phyloP scores from a whole-genome alignment of 106 monocot genomes.

The Allium sativum region DNA sequence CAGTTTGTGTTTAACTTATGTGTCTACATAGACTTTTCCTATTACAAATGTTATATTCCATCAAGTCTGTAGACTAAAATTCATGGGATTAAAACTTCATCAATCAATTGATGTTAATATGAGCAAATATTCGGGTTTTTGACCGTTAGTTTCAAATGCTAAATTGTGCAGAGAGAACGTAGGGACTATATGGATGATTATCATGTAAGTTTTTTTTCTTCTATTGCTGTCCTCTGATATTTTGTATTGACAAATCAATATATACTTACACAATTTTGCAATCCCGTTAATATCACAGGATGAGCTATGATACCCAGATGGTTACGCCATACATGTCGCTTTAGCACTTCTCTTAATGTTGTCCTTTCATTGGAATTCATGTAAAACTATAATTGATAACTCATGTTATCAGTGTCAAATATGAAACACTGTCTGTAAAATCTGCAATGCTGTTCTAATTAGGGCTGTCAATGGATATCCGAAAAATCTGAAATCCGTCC shows the following conservation, averaged over 20 bases:
- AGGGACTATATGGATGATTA: slow-evolving; percentile 54
- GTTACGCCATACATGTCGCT: not conserved
- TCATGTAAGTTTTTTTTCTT: slow-evolving; percentile 47
- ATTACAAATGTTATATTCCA: too few relatives aligned
- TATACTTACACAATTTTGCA: not conserved
- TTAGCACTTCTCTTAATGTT: not conserved
- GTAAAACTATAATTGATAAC: not conserved
- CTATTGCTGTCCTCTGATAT: not conserved
- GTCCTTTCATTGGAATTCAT: not conserved
- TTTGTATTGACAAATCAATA: not conserved
- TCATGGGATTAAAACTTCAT: too few relatives aligned
- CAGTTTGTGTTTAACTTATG: too few relatives aligned
- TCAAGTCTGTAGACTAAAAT: too few relatives aligned
- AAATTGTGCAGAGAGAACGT: slow-evolving; percentile 33
- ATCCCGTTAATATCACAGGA: slow-evolving; percentile 25
- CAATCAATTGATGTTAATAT: not conserved
- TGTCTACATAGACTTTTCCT: too few relatives aligned
- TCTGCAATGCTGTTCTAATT: too few relatives aligned
- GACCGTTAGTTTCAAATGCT: slow-evolving; percentile 6
- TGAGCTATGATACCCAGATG: slow-evolving; percentile 28
- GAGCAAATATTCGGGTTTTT: not conserved
- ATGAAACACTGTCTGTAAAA: not conserved
- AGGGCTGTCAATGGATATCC: too few relatives aligned
- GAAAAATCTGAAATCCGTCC: too few relatives aligned
- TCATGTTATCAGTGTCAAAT: not conserved